Evolutionary conservation across 495 filamentous ascomycete species (phyloP).

Genomic region (Baudoinia panamericana): DNA sequence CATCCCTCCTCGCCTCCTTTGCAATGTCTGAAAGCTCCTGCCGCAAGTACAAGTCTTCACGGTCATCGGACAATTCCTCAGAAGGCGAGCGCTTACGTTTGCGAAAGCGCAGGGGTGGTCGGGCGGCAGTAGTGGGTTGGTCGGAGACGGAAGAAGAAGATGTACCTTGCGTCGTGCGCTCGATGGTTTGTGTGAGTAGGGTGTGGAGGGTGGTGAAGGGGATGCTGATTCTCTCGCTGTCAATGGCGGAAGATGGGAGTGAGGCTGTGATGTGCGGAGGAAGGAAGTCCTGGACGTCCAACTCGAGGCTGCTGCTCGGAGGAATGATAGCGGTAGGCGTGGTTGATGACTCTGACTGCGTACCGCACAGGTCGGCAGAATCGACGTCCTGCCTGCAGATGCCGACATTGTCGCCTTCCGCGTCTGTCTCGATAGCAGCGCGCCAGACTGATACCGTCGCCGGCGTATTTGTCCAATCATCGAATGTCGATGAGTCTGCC

Average conservation of each 20-base stretch:
- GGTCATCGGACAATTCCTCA: conserved; percentile 5
- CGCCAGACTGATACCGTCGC: conserved; percentile 6
- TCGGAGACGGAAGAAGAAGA: background rate
- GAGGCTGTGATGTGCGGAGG: background rate
- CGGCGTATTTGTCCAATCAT: no score
- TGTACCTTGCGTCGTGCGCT: background rate
- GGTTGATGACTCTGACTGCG: conserved; percentile 1
- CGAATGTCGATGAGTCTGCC: no score
- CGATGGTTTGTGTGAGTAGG: conserved; percentile 2
- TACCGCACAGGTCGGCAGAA: background rate
- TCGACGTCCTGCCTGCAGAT: background rate
- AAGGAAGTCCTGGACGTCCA: conserved; percentile 1
- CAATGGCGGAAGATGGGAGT: background rate
- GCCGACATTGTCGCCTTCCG: conserved; percentile 1
- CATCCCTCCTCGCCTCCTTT: conserved; percentile 1
- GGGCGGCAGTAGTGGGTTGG: background rate
- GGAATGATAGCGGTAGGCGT: no score
- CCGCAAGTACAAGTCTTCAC: conserved; percentile 3
- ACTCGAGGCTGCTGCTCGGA: background rate
- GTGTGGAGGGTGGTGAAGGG: conserved; percentile 1
- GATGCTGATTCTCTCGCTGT: conserved; percentile 1
- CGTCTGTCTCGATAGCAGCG: background rate
- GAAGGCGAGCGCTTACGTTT: conserved; percentile 8
- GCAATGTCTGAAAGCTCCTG: background rate
- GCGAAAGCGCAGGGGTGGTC: background rate